Base-by-base conservation (phyloP, 345 rosid species). In the Syzygium jambos region DNA sequence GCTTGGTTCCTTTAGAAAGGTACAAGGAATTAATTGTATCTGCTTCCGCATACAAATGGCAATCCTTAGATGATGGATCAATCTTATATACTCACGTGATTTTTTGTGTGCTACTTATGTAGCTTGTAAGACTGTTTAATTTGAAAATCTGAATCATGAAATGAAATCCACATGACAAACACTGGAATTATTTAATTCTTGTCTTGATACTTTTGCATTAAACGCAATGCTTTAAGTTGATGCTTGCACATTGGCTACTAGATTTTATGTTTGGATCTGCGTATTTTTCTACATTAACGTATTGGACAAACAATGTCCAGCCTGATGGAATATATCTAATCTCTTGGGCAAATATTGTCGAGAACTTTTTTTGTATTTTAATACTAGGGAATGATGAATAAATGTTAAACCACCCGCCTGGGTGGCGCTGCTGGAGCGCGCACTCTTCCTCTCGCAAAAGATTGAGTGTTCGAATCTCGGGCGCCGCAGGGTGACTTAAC, bases 1-100 rank as follows among this genome's bases (percentile, higher is more conserved):
- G 95, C 97, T 96, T 87, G 97, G 98, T 87, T 95, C 97, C 88
- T 96, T 93, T 90, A 93, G 94, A 93, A 95, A 96, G 98, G 99
- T 98, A 93, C 73, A 52, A 38, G 78, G 73, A 88, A 34, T 80
- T 22, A 30, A 51, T 89, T 21, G 21, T 23, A 53, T 78, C 57
- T 80, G 34, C 80, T 73, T 41, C 25, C 2, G 25, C 25, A 38
- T 68, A 34, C 80, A 19, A 34, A 68, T 68, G 19, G 25, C 80
- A 68, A 17, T 68, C 80, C 78, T 30, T 68, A 68, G 46, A 34
- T 17, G 80, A 68, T 11, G 13, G 25, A 34, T 68, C 34, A 19
- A 30, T 25, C 46, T 34, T 17, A 34, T 68, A 68, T 68, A 34
- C 46, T 68, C 80, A 34, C 46, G 5, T 61, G 73, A 27, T 68